phyloP scores from a whole-genome alignment of 1,284 basidiomycete genomes.

The Sanghuangporus baumii region DNA sequence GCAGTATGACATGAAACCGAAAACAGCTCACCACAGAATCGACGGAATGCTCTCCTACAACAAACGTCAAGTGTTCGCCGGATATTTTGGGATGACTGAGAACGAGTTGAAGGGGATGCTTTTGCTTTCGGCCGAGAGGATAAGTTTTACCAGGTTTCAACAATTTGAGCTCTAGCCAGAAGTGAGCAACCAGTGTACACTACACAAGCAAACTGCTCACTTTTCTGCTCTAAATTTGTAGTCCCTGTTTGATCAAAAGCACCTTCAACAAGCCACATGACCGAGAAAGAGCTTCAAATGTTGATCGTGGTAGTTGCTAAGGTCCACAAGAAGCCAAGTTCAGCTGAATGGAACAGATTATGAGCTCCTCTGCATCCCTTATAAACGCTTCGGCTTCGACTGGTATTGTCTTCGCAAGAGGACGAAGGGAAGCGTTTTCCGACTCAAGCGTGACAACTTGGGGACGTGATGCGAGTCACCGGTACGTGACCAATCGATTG shows the following conservation, averaged over 20 bases:
- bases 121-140: slow-evolving; percentile 48
- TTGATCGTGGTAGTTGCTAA: background rate
- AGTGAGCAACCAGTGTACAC: background rate
- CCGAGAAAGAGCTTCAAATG: background rate
- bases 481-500: background rate
- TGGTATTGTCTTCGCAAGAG: too few species aligned
- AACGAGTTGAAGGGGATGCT: slow-evolving; percentile 32
- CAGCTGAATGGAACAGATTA: too few species aligned
- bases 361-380: too few species aligned
- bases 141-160: slow-evolving; percentile 53
- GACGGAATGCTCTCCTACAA: slow-evolving; percentile 41
- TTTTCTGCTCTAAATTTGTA: slow-evolving; percentile 32
- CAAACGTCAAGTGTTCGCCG: slow-evolving; percentile 47
- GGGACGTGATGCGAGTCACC: background rate
- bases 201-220: slow-evolving; percentile 26
- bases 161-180: slow-evolving; percentile 47
- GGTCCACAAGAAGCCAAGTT: too few species aligned
- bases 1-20: slow-evolving; percentile 6
- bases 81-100: slow-evolving; percentile 60
- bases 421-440: background rate
- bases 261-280: slow-evolving; percentile 50
- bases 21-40: slow-evolving; percentile 46
- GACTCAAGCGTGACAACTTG: background rate
- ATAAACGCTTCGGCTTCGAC: too few species aligned
- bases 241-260: slow-evolving; percentile 42